Base-by-base conservation (phyloP, 73 alveolate genomes). In the Symbiodinium natans region DNA sequence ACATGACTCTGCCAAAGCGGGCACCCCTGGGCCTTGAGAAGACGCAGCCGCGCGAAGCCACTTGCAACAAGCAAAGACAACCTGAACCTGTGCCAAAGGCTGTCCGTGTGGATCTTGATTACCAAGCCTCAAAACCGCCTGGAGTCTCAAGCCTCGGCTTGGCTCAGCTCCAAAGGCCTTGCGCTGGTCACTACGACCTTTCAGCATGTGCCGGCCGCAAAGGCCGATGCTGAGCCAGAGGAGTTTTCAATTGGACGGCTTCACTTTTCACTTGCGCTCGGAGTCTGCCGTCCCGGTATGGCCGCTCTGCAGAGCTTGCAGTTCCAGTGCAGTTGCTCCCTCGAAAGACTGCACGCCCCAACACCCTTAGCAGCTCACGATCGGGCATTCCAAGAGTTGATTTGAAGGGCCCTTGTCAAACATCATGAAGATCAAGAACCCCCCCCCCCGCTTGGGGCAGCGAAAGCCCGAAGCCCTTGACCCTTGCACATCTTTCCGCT, bases 141-240 rank as follows among this genome's bases (percentile, higher is more conserved):
- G 59, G 59, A 13, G 13, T 9, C 6, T 13, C 59, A 46, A 46
- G 21, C 59, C 59, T 46, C 6, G 13, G 59, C 13, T 6, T 46
- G 59, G 59, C 59, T n/a, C n/a, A n/a, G n/a, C n/a, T n/a, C n/a
- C n/a, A 13, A n/a, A 88, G 95, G 95, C 13, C 6, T 90, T 7
- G 87, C 87, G 19, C 48, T 90, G 96, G 96, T 90, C n/a, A 90
- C 88, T 36, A 71, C 43, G 82, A 63, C 54, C 11, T 90, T 90
- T 41, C 96, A 90, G 36, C 83, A 90, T 41, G 54, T 90, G n/a
- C 96, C 75, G 73, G 88, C 96, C 15, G 95, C 86, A 15, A 77
- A 88, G 33, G 95, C 80, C 25, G 13, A 46, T 6, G 13, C 21
- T 46, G 59, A 3, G 10, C 80, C 93, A 8, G 93, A 59, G 80